A percentile compares a stretch with the other conserved stretches of the same genome.
Evolutionary conservation across 768 basidiomycete species (phyloP).

Genomic region (Gelatoporia subvermispora): DNA sequence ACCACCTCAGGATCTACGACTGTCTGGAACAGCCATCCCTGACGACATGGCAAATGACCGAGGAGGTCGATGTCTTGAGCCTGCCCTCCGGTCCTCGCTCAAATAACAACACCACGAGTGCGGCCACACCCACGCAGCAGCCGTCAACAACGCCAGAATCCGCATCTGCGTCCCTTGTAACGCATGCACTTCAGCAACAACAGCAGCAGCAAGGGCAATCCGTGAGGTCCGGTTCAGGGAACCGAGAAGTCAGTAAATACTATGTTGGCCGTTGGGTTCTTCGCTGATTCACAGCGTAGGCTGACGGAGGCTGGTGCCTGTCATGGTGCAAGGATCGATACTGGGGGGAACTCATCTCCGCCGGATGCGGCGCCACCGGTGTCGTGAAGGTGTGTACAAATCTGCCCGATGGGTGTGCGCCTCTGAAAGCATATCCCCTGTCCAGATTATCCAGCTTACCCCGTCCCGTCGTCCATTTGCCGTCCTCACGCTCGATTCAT

Average conservation of each 20-base stretch:
- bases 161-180: constrained; percentile 49
- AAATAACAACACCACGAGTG: constrained; percentile 50
- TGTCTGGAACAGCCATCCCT: constrained; percentile 74
- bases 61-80: constrained; percentile 69
- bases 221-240: constrained; percentile 43
- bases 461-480: constrained; percentile 62
- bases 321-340: constrained; percentile 96
- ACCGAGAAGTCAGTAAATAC: constrained; percentile 44
- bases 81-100: constrained; percentile 41
- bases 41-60: constrained; percentile 67
- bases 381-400: constrained; percentile 60
- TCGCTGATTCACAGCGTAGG: constrained; percentile 25
- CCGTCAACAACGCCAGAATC: constrained; percentile 46
- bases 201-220: constrained; percentile 25
- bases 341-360: constrained; percentile 90
- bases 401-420: neutral
- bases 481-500: constrained; percentile 55
- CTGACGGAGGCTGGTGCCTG: constrained; percentile 89
- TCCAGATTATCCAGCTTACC: constrained; percentile 70
- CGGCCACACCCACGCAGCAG: constrained; percentile 66
- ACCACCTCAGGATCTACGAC: constrained; percentile 83
- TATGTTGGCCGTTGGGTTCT: neutral
- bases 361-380: constrained; percentile 65
- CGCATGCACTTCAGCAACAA: constrained; percentile 58
- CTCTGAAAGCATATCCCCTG: neutral